Conservation (phyloP, 176 grass and related monocot species). For the Hordeum vulgare region DNA sequence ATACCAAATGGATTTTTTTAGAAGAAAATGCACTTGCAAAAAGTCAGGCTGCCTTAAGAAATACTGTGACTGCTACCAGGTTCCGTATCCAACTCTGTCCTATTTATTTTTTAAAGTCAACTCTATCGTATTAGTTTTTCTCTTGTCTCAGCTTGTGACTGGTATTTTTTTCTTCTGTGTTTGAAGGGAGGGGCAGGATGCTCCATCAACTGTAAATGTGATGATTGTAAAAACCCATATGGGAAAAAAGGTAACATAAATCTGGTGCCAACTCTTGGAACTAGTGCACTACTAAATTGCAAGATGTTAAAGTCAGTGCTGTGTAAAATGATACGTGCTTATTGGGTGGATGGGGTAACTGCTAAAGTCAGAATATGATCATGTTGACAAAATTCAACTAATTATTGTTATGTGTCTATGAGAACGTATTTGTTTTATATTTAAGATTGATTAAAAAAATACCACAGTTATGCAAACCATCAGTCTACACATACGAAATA, state of each 20-base stretch:
- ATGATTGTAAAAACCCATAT: conserved; percentile 52
- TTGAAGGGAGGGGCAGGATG: conserved; percentile 52
- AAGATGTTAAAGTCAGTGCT: not conserved
- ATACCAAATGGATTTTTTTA: conserved; percentile 36
- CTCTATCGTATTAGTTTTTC: conserved; percentile 3
- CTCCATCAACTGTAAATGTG: conserved; percentile 58
- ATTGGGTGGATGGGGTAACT: not conserved
- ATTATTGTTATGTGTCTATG: not conserved
- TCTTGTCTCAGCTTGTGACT: not conserved
- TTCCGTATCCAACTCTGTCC: conserved; percentile 7
- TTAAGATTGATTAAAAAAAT: not conserved
- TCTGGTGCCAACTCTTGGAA: not conserved
- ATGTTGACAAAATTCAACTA: not conserved
- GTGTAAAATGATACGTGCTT: not conserved
- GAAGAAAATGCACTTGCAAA: conserved; percentile 62
- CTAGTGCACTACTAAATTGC: not conserved
- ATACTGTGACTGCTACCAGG: conserved; percentile 65
- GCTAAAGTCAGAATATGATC: not conserved
- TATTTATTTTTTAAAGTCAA: not conserved
- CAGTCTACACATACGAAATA: not conserved
- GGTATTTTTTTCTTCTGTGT: not conserved
- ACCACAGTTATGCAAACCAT: not conserved
- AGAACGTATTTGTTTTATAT: not conserved
- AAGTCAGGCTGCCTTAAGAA: conserved; percentile 63
- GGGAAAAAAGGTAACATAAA: conserved; percentile 52